phyloP scores from a whole-genome alignment of 2,329 filamentous ascomycete species.

The Ceratocystis harringtonii region DNA sequence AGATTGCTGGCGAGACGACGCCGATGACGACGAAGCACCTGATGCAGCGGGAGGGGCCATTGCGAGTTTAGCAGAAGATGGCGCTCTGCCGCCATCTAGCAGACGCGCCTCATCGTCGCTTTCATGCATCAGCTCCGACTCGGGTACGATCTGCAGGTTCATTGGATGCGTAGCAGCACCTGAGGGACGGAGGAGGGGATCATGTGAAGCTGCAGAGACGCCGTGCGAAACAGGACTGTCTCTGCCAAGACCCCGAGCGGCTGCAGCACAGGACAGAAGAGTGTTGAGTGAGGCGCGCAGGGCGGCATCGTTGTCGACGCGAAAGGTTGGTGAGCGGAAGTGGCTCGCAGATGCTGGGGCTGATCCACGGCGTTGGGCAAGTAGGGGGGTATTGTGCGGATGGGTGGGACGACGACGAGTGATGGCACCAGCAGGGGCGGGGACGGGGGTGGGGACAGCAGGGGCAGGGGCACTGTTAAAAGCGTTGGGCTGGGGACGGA shows the following conservation, averaged over 20 bases:
- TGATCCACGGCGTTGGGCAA: conserved; percentile 35
- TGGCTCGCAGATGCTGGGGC: conserved; percentile 31
- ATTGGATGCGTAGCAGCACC: conserved; percentile 38
- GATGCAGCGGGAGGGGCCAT: background rate
- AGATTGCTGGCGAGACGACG: background rate
- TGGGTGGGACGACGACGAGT: conserved; percentile 32
- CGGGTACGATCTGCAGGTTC: conserved; percentile 43
- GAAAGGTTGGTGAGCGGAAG: conserved; percentile 58
- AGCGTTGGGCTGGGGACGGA: conserved; percentile 80
- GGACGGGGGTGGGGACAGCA: conserved; percentile 32
- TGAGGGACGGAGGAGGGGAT: conserved; percentile 26
- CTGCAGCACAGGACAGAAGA: conserved; percentile 83
- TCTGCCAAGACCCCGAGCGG: conserved; percentile 60
- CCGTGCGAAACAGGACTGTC: conserved; percentile 25
- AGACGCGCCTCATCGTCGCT: conserved; percentile 3
- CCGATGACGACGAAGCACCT: background rate
- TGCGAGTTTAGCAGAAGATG: conserved; percentile 16
- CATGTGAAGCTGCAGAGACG: conserved; percentile 18
- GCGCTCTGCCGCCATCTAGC: conserved; percentile 7
- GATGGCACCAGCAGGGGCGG: conserved; percentile 43
- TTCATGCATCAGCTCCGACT: conserved; percentile 41
- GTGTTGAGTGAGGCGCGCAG: conserved; percentile 88
- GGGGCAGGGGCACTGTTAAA: conserved; percentile 50
- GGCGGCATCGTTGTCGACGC: conserved; percentile 83
- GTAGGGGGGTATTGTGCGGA: conserved; percentile 34